phyloP scores from a whole-genome alignment of 106 monocot genomes.

The Agapanthus africanus region DNA sequence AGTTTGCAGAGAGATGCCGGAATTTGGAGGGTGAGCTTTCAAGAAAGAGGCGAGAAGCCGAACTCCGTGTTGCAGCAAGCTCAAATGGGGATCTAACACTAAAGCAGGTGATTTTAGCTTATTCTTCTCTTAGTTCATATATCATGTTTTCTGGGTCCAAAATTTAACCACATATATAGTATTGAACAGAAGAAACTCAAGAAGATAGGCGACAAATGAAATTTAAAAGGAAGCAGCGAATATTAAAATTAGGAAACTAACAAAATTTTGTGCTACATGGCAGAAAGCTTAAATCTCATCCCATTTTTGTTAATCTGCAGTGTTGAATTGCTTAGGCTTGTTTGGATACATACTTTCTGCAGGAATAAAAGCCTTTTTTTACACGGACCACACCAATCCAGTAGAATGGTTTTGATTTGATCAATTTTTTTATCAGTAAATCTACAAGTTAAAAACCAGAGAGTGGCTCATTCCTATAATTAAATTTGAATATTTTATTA shows the following conservation, averaged over 20 bases:
- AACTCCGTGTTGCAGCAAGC: conserved; percentile 13
- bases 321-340: too few species aligned
- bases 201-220: not conserved
- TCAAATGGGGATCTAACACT: conserved; percentile 30
- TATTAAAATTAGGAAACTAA: not conserved
- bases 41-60: conserved; percentile 15
- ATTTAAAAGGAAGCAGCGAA: not conserved
- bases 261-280: not conserved
- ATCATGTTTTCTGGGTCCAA: not conserved
- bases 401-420: too few species aligned
- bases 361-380: too few species aligned
- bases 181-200: not conserved
- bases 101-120: conserved; percentile 24
- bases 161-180: not conserved
- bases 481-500: too few species aligned
- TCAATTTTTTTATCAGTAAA: too few species aligned
- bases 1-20: not conserved
- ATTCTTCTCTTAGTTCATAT: not conserved
- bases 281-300: too few species aligned
- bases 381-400: too few species aligned
- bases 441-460: too few species aligned
- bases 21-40: conserved; percentile 9
- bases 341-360: too few species aligned
- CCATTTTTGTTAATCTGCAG: too few species aligned
- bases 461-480: too few species aligned